Percentiles rank a stretch among this genome's conserved stretches.
These are phyloP conservation scores for Pleurotus tuber-regium DNA, from an alignment of 768 basidiomycete species.

Conservation along the genomic window DNA sequence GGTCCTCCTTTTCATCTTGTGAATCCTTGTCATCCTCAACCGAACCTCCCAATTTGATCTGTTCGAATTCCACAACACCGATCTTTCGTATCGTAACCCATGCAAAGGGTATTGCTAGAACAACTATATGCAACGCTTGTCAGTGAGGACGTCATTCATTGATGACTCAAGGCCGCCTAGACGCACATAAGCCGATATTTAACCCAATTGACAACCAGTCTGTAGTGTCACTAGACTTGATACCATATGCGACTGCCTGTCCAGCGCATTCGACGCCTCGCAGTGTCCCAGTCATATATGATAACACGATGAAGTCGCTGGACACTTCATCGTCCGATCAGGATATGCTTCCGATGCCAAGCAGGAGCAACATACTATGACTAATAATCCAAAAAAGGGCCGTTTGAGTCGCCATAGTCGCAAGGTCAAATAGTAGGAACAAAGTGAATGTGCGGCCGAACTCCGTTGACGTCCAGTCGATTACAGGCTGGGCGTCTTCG, in stretches of 20 bases:
- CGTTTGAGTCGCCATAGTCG: slow-evolving; percentile 33
- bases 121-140: slow-evolving; percentile 16
- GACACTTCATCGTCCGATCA: slow-evolving; percentile 22
- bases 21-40: too few relatives aligned
- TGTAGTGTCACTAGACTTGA: slow-evolving; percentile 30
- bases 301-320: slow-evolving; percentile 29
- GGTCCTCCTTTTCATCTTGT: too few relatives aligned
- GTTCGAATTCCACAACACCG: slow-evolving; percentile 25
- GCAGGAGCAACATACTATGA: slow-evolving; percentile 21
- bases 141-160: neutral
- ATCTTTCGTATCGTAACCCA: slow-evolving; percentile 29
- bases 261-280: slow-evolving; percentile 31
- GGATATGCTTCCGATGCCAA: neutral
- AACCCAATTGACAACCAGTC: slow-evolving; percentile 32
- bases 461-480: slow-evolving; percentile 30
- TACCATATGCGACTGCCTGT: slow-evolving; percentile 31
- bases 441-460: slow-evolving; percentile 28
- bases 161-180: neutral
- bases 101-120: slow-evolving; percentile 28
- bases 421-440: slow-evolving; percentile 29
- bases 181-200: slow-evolving; percentile 29
- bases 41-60: too few relatives aligned
- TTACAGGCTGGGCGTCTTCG: slow-evolving; percentile 25
- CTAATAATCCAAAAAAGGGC: slow-evolving; percentile 29
- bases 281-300: slow-evolving; percentile 32